Evolutionary conservation across 805 yeast genomes (phyloP).

Genomic region (Metschnikowia vanudenii): DNA sequence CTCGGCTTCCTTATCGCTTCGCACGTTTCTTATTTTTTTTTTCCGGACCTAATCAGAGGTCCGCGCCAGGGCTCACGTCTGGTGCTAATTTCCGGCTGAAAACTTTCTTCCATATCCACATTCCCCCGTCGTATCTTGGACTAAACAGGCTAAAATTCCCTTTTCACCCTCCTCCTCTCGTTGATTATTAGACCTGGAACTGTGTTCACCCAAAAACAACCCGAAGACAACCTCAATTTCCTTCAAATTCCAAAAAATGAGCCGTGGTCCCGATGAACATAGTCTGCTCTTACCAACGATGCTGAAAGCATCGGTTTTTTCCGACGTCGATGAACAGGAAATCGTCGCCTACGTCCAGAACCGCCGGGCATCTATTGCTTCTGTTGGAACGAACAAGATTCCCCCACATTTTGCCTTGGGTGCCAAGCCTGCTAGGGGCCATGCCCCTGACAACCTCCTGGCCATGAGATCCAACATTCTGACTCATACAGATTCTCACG

Average conservation of each 20-base stretch:
- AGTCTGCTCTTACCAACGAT: conserved; percentile 10
- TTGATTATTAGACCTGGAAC: too few species aligned
- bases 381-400: conserved; percentile 25
- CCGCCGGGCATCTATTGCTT: conserved; percentile 39
- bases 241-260: neutral
- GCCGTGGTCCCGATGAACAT: conserved; percentile 3
- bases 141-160: too few species aligned
- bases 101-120: too few species aligned
- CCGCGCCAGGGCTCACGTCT: neutral
- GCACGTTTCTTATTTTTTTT: neutral
- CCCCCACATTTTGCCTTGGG: conserved; percentile 17
- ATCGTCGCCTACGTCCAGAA: conserved; percentile 39
- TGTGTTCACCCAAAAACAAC: neutral
- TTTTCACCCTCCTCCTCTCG: too few species aligned
- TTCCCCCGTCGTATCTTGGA: too few species aligned
- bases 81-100: neutral
- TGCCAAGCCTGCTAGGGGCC: conserved; percentile 18
- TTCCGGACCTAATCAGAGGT: neutral
- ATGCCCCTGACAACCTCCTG: conserved; percentile 16
- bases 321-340: conserved; percentile 33
- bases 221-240: neutral
- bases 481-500: conserved; percentile 11
- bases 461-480: conserved; percentile 14
- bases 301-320: conserved; percentile 4
- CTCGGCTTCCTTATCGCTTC: too few species aligned